Conservation (phyloP, 2,329 filamentous ascomycete species). For the Venturia nashicola region DNA sequence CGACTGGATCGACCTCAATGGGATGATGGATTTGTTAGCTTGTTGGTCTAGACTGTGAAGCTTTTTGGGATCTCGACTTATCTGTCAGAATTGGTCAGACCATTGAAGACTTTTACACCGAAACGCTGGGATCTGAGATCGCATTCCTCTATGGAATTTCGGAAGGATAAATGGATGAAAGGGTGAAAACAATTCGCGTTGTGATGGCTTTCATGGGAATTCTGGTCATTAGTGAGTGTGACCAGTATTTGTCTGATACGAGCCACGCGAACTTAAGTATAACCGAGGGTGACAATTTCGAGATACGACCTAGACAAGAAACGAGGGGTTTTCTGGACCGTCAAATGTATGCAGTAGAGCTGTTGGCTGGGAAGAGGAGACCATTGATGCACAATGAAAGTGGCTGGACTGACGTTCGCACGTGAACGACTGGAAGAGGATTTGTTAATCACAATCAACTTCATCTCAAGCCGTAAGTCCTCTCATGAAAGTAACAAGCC, state of each 20-base stretch:
- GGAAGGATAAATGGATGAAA: background rate
- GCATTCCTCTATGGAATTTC: background rate
- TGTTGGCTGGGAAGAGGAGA: background rate
- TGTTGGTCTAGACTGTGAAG: background rate
- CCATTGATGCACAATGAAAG: too few species aligned
- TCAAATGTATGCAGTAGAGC: background rate
- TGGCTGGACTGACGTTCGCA: too few species aligned
- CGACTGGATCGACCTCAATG: background rate
- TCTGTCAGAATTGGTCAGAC: background rate
- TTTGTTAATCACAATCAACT: too few species aligned
- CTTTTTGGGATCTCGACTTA: background rate
- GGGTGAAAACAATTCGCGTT: background rate
- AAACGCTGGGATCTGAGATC: background rate
- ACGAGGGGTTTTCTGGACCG: background rate
- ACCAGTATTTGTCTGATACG: background rate
- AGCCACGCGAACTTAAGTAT: background rate
- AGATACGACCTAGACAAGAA: background rate
- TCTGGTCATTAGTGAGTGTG: background rate
- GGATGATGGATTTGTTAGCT: background rate
- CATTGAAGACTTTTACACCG: background rate
- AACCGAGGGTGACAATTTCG: background rate
- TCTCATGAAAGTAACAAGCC: too few species aligned
- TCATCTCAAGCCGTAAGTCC: too few species aligned
- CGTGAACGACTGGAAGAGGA: too few species aligned
- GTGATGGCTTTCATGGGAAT: background rate